Evolutionary conservation across 495 filamentous ascomycete species (phyloP), one percentile per base, ranked within the genome.

Genomic region (Penicillium verhagenii): DNA sequence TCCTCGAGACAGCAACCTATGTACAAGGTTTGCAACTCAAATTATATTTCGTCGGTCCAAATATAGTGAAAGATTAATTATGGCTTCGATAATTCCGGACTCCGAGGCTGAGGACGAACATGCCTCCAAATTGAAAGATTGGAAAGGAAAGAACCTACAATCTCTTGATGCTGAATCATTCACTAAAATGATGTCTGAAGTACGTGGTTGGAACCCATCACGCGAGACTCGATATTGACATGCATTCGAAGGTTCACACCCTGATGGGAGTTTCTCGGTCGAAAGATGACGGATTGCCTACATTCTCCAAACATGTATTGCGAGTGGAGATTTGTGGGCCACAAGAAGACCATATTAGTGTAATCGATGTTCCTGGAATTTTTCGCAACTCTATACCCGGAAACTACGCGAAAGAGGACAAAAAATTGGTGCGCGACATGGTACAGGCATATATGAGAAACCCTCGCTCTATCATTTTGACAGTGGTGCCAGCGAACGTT

Each of bases 321-420:
- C 78, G 74, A 29, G 72, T 88, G 16, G 82, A 87, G 60, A 79
- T 86, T 4, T 53, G 54, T 20, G 82, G 86, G 0, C 85, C 84
- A 0, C 43, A 81, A 2, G 71, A 83, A 52, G 69, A 80, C 18
- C 77, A 88, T 55, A 65, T 89, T 2, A 85, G 72, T 42, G 69
- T 89, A 1, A 81, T 87, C 38, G 82, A 89, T 57, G 75, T 87
- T 2, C 84, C 84, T 1, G 82, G 85, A 0, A 82, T 86, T 9
- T 87, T 88, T 64, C 77, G 75, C n/a, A 79, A 63, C n/a, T 66
- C 75, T 0, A 79, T 71, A 7, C 50, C 72, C 16, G 79, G 78
- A 2, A n/a, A 71, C 1, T 83, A 76, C 0, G 79, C 53, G 60
- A 82, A 82, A 46, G 57, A 63, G 0, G 75, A 85, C 38, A 82